Percentiles rank a stretch among this genome's conserved stretches.
Conservation (phyloP, 2,329 filamentous ascomycete species). For the Colletotrichum neosansevieriae region DNA sequence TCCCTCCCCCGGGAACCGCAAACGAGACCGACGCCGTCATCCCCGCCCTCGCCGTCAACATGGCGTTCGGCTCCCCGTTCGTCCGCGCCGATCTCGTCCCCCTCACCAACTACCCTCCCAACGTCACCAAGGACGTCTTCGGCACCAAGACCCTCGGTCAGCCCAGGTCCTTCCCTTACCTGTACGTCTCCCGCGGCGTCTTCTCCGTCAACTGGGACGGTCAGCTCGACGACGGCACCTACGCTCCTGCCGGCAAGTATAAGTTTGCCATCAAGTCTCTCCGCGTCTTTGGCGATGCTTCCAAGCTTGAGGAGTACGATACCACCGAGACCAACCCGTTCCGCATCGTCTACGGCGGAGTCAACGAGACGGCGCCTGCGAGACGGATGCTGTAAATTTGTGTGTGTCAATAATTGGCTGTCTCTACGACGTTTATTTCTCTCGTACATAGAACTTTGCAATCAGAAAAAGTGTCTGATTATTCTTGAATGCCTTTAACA, state of each 20-base stretch:
- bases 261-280: constrained; percentile 62
- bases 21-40: constrained; percentile 48
- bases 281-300: constrained; percentile 62
- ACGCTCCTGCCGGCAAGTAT: constrained; percentile 63
- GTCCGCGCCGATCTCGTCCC: constrained; percentile 60
- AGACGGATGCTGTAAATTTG: constrained; percentile 14
- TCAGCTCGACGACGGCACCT: constrained; percentile 58
- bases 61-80: constrained; percentile 60
- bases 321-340: constrained; percentile 56
- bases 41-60: constrained; percentile 54
- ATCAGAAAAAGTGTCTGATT: constrained; percentile 22
- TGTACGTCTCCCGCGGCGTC: constrained; percentile 48
- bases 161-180: constrained; percentile 55
- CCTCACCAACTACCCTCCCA: constrained; percentile 46
- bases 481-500: background rate
- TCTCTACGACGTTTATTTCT: constrained; percentile 12
- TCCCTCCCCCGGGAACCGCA: constrained; percentile 55
- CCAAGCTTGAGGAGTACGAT: constrained; percentile 61
- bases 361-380: constrained; percentile 24
- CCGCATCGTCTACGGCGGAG: constrained; percentile 55
- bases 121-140: constrained; percentile 48
- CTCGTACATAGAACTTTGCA: constrained; percentile 23
- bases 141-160: constrained; percentile 58
- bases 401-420: constrained; percentile 8
- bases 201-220: constrained; percentile 57